These are phyloP conservation scores for Fusarium phyllophilum DNA, from an alignment of 2,329 filamentous ascomycete genomes.

Conservation along the genomic window DNA sequence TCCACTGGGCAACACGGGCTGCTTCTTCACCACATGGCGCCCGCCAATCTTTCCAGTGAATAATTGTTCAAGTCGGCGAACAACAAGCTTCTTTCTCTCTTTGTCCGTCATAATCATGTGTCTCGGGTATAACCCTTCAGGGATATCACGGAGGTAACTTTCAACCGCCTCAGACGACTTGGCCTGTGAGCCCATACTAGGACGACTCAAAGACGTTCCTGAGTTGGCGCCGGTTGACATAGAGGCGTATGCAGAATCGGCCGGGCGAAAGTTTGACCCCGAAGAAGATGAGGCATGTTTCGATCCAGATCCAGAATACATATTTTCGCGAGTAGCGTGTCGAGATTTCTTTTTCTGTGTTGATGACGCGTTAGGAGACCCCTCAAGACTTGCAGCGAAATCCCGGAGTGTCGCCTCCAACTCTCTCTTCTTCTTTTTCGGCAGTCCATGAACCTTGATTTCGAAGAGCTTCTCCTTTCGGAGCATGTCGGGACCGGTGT, in stretches of 20 bases:
- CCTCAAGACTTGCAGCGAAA: conserved; percentile 73
- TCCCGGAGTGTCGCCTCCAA: conserved; percentile 77
- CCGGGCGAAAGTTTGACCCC: conserved; percentile 62
- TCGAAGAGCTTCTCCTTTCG: conserved; percentile 84
- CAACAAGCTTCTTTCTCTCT: conserved; percentile 80
- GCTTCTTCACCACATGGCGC: conserved; percentile 49
- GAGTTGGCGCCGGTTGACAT: conserved; percentile 64
- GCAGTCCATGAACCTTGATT: conserved; percentile 79
- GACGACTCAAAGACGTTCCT: conserved; percentile 52
- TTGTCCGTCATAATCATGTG: conserved; percentile 73
- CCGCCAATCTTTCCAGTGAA: conserved; percentile 76
- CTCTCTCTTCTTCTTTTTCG: conserved; percentile 78
- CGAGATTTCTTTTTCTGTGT: conserved; percentile 54
- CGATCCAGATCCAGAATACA: conserved; percentile 56
- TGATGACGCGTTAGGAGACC: conserved; percentile 55
- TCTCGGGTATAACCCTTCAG: conserved; percentile 72
- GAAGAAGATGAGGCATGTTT: conserved; percentile 66
- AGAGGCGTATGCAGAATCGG: conserved; percentile 76
- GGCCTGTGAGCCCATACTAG: conserved; percentile 49
- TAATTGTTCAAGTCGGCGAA: conserved; percentile 79
- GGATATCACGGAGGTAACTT: conserved; percentile 77
- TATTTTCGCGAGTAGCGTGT: conserved; percentile 51
- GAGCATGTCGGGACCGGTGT: conserved; percentile 71
- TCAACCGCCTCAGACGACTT: conserved; percentile 68
- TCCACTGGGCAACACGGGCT: conserved; percentile 21